phyloP scores from a whole-genome alignment of 192 early-diverging fungal genomes.

The Rhizophagus clarus region DNA sequence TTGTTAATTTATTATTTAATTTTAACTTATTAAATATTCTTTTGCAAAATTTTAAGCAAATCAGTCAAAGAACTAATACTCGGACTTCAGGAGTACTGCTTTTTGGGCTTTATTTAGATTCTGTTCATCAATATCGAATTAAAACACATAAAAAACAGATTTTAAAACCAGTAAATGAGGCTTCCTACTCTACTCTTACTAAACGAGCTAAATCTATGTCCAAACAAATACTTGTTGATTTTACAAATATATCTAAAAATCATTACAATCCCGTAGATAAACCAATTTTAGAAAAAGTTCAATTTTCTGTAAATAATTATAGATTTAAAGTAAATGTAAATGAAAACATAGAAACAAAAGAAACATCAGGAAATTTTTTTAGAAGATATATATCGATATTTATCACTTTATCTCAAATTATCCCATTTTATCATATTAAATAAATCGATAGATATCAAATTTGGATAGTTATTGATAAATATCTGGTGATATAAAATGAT shows the following conservation, averaged over 20 bases:
- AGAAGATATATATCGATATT: too few relatives aligned
- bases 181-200: neutral
- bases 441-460: too few relatives aligned
- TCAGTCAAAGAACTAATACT: neutral
- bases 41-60: neutral
- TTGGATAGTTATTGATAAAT: too few relatives aligned
- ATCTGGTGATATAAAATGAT: too few relatives aligned
- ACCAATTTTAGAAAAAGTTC: neutral
- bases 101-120: neutral
- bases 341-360: too few relatives aligned
- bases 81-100: neutral
- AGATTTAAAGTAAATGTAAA: neutral
- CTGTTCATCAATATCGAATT: neutral
- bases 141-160: neutral
- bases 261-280: neutral
- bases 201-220: neutral
- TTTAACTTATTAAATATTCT: neutral
- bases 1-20: neutral
- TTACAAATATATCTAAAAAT: neutral
- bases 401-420: too few relatives aligned
- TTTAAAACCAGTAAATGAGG: neutral
- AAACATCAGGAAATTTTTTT: too few relatives aligned
- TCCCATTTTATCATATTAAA: too few relatives aligned
- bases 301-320: slow-evolving; percentile 3
- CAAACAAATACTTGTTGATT: neutral